Evolutionary conservation across 2,329 filamentous ascomycete genomes (phyloP).

Genomic region (Pseudocercospora eumusae): DNA sequence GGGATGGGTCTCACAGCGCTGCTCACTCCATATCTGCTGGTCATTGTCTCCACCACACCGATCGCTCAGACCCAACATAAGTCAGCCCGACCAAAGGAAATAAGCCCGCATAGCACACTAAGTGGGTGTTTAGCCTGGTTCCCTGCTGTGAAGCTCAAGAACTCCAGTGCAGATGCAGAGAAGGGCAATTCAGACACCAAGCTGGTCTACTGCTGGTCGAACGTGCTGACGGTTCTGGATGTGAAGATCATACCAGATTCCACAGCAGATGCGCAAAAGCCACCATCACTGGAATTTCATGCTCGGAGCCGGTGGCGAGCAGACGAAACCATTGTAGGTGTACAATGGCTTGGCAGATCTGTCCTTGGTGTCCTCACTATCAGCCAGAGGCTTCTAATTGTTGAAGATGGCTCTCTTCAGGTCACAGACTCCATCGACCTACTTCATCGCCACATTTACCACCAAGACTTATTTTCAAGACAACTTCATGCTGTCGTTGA

Average conservation of each 20-base stretch:
- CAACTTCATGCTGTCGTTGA: slow-evolving; percentile 85
- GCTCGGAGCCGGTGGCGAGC: slow-evolving; percentile 87
- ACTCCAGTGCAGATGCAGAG: slow-evolving; percentile 57
- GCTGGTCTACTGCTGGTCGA: slow-evolving; percentile 97
- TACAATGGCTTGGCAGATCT: slow-evolving; percentile 94
- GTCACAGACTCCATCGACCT: slow-evolving; percentile 95
- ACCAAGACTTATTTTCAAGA: slow-evolving; percentile 83
- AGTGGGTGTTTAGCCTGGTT: slow-evolving; percentile 97
- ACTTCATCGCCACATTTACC: slow-evolving; percentile 87
- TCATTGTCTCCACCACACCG: slow-evolving; percentile 95
- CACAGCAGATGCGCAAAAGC: slow-evolving; percentile 71
- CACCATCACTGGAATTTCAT: slow-evolving; percentile 74
- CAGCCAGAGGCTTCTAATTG: slow-evolving; percentile 85
- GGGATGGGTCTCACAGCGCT: slow-evolving; percentile 88
- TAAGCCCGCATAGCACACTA: slow-evolving; percentile 85
- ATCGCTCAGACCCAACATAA: slow-evolving; percentile 97
- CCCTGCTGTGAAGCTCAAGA: slow-evolving; percentile 88
- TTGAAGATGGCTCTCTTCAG: slow-evolving; percentile 85
- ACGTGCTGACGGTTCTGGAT: slow-evolving; percentile 90
- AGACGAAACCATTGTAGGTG: slow-evolving; percentile 91
- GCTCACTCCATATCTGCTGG: slow-evolving; percentile 90
- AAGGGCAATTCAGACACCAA: slow-evolving; percentile 74
- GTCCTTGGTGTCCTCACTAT: slow-evolving; percentile 91
- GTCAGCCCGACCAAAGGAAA: slow-evolving; percentile 83
- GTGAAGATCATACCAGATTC: slow-evolving; percentile 68